These are phyloP conservation scores for Fusarium sp. DNA, from an alignment of 2,329 filamentous ascomycete genomes.

Conservation along the genomic window DNA sequence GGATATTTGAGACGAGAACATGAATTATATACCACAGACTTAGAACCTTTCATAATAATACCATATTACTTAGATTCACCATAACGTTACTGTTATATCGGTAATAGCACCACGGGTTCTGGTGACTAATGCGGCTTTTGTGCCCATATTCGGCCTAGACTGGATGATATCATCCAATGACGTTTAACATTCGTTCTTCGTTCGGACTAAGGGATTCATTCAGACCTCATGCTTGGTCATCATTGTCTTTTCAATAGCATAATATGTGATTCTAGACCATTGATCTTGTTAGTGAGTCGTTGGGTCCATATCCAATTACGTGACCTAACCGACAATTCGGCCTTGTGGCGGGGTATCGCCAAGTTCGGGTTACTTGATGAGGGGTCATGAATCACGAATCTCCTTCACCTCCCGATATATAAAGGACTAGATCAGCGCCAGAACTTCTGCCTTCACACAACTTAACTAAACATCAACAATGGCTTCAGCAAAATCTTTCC, in stretches of 20 bases:
- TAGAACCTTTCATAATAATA: slow-evolving; percentile 7
- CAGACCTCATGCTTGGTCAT: not conserved
- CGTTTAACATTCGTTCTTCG: too few species aligned
- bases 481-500: slow-evolving; percentile 23
- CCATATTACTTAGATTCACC: not conserved
- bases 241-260: not conserved
- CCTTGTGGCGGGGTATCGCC: slow-evolving; percentile 10
- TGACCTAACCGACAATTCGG: not conserved
- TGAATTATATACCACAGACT: slow-evolving; percentile 6
- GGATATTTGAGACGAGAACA: not conserved
- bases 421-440: not conserved
- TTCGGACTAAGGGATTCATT: slow-evolving; percentile 21
- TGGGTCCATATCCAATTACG: slow-evolving; percentile 2
- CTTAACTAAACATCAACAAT: not conserved
- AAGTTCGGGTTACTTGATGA: not conserved
- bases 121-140: too few species aligned
- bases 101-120: too few species aligned
- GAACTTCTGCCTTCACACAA: not conserved
- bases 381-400: slow-evolving; percentile 7
- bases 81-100: too few species aligned
- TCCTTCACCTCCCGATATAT: not conserved
- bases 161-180: too few species aligned
- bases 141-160: too few species aligned
- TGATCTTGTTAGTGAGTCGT: accelerated
- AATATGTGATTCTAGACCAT: not conserved